These are phyloP conservation scores for Cenococcum geophilum DNA, from an alignment of 495 filamentous ascomycete species.

Conservation along the genomic window DNA sequence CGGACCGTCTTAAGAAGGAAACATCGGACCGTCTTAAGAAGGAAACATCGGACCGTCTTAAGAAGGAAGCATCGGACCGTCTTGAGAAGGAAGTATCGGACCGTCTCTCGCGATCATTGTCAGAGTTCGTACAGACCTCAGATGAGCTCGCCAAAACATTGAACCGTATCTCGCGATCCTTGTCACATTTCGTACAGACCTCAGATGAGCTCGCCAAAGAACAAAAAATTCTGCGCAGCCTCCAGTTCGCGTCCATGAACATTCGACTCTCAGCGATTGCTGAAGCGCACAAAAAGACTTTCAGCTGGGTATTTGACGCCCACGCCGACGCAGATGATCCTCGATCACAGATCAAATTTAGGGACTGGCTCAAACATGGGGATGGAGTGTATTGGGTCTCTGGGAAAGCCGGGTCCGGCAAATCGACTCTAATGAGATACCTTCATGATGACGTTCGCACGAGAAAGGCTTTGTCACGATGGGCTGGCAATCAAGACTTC, in stretches of 20 bases:
- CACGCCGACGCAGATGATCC: background rate
- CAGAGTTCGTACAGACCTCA: no score
- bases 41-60: no score
- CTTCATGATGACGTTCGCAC: conserved; percentile 21
- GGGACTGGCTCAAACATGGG: conserved; percentile 33
- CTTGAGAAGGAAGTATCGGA: no score
- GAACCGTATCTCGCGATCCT: no score
- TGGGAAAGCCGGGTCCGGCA: conserved; percentile 43
- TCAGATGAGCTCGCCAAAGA: background rate
- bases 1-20: no score
- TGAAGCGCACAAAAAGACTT: conserved; percentile 30
- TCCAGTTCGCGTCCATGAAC: conserved; percentile 28
- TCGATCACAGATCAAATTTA: conserved; percentile 32
- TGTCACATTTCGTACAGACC: background rate
- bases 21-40: no score
- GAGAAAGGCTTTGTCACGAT: conserved; percentile 8
- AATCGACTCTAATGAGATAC: conserved; percentile 43
- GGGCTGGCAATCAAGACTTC: conserved; percentile 12
- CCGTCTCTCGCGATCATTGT: no score
- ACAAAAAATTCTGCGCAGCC: conserved; percentile 20
- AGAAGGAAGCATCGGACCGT: no score
- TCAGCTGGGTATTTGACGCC: conserved; percentile 33
- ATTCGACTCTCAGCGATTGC: conserved; percentile 17
- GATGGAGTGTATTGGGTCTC: conserved; percentile 39
- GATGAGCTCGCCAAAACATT: no score